Evolutionary conservation across 495 filamentous ascomycete genomes (phyloP).

Genomic region (Aspergillus carlsbadensis): DNA sequence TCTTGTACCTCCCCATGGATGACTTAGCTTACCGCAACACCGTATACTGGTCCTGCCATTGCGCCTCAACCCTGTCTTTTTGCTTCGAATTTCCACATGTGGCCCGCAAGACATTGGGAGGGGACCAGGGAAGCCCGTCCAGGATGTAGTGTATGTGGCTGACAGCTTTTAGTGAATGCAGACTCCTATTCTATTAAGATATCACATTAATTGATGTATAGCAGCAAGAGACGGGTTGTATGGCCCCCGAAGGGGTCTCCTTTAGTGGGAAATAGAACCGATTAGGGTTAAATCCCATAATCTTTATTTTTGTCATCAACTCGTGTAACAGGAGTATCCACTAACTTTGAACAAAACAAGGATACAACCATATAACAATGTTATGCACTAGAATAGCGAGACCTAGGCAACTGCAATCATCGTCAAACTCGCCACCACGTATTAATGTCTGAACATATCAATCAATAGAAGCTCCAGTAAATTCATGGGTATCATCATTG

Average conservation of each 20-base stretch:
- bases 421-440: constrained; percentile 9
- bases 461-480: constrained; percentile 10
- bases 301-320: constrained; percentile 8
- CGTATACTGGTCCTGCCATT: neutral
- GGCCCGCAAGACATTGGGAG: neutral
- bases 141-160: too few species aligned
- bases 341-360: constrained; percentile 6
- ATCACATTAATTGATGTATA: too few species aligned
- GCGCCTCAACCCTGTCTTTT: neutral
- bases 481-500: constrained; percentile 18
- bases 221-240: too few species aligned
- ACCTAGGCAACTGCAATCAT: neutral
- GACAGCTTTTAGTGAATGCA: too few species aligned
- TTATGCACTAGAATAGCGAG: neutral
- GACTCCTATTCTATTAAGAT: too few species aligned
- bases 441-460: constrained; percentile 3
- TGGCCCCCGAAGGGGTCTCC: neutral
- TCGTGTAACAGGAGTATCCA: constrained; percentile 9
- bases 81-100: neutral
- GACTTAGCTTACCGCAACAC: neutral
- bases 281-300: neutral
- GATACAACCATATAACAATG: constrained; percentile 7
- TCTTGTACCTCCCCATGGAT: neutral
- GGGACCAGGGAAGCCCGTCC: too few species aligned
- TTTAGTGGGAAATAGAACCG: neutral